Base-by-base conservation (phyloP, 805 yeast genomes). In the Suhomyces prunicola region DNA sequence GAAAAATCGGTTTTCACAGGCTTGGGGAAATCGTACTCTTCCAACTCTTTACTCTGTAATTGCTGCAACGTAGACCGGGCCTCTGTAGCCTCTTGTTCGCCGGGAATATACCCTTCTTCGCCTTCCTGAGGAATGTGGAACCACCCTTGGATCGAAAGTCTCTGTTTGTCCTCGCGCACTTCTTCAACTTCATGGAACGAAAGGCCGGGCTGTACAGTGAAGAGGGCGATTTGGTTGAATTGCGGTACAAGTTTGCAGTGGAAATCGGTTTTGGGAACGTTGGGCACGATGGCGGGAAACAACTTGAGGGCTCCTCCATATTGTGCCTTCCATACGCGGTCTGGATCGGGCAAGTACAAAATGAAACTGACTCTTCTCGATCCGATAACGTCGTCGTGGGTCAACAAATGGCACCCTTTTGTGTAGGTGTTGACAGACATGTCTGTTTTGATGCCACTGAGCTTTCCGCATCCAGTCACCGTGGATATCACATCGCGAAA, bases 171-270 rank as follows among this genome's bases (percentile, higher is more conserved):
- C 1, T 86, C 96, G 55, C 86, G 81, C 1, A 96, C 99, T 68
- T 94, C 99, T 71, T 96, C 98, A 10, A 94, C 99, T 62, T 96
- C 99, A 68, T 94, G 99, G 79, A 94, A 94, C 1, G 97, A 88
- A 47, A 87, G 80, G 0, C 99, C 99, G 0, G 99, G 99, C 65
- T 91, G 94, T 12, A 94, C 98, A 5, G 88, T 87, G 77, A 94
- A 94, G 65, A 94, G 90, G 0, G 98, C 97, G 65, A 94, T 86
- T 69, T 94, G 97, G 67, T 94, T 94, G 78, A 94, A 94, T 60
- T 89, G 96, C 1, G 99, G 99, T 0, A 90, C 87, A 36, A 94
- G 73, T 60, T 85, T 84, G 26, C 79, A 77, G 29, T 80, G 71
- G 57, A 72, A 83, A 70, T 93, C 98, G 1, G 96, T 79, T 55